phyloP scores from a whole-genome alignment of 2,329 filamentous ascomycete species.

The Clonostachys solani region DNA sequence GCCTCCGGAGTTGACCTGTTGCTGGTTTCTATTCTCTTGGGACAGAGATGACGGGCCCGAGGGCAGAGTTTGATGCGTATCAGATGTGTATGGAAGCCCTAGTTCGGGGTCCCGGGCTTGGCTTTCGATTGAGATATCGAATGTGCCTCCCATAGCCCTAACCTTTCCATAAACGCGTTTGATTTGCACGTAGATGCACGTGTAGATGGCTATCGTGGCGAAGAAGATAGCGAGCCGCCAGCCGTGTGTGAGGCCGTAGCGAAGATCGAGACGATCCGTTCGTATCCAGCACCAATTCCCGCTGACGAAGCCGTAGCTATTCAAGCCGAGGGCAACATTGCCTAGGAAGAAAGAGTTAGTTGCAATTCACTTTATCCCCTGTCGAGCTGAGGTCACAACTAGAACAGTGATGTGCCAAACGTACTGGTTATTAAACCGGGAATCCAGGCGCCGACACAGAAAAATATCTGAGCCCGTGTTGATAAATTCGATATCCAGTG shows the following conservation, averaged over 20 bases:
- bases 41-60: too few relatives aligned
- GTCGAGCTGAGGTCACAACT: neutral
- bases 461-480: conserved; percentile 1
- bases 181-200: conserved; percentile 25
- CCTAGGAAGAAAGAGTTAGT: neutral
- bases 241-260: conserved; percentile 37
- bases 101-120: too few relatives aligned
- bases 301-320: conserved; percentile 17
- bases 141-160: neutral
- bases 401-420: neutral
- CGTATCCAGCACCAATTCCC: conserved; percentile 46
- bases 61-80: too few relatives aligned
- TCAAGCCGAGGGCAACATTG: conserved; percentile 1
- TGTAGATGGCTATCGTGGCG: conserved; percentile 31
- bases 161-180: conserved; percentile 1
- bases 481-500: neutral
- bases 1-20: too few relatives aligned
- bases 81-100: too few relatives aligned
- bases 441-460: conserved; percentile 3
- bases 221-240: conserved; percentile 39
- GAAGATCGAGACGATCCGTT: conserved; percentile 24
- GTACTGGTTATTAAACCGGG: conserved; percentile 4
- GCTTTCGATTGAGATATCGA: too few relatives aligned
- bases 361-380: neutral
- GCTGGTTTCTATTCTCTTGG: too few relatives aligned